Evolutionary conservation across 2,329 filamentous ascomycete genomes (phyloP).

Genomic region (Setomelanomma holmii): DNA sequence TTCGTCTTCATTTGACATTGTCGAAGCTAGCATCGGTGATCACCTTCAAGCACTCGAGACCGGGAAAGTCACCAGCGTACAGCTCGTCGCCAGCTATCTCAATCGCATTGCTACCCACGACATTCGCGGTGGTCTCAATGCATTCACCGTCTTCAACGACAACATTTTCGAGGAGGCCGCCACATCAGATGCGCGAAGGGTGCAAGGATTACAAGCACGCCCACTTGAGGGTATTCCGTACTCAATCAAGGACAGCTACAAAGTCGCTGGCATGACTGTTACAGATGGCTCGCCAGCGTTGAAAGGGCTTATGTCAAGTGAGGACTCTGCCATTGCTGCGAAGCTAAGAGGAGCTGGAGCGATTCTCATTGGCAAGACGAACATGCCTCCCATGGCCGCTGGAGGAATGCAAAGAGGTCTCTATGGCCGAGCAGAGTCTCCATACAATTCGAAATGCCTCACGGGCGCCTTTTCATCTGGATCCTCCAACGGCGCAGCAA

Average conservation of each 20-base stretch:
- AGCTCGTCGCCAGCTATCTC: conserved; percentile 56
- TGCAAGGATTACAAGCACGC: conserved; percentile 43
- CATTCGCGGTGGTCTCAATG: conserved; percentile 53
- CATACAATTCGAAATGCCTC: conserved; percentile 62
- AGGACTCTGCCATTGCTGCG: conserved; percentile 61
- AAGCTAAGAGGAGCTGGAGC: conserved; percentile 58
- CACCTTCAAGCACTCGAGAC: conserved; percentile 52
- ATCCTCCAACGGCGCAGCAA: conserved; percentile 64
- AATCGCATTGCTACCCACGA: conserved; percentile 59
- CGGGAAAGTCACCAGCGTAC: conserved; percentile 53
- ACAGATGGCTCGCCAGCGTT: conserved; percentile 65
- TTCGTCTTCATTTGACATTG: conserved; percentile 38
- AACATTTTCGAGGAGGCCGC: conserved; percentile 56
- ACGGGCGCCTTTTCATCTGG: conserved; percentile 64
- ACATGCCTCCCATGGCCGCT: conserved; percentile 67
- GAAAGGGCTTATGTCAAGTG: conserved; percentile 55
- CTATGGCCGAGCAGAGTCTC: conserved; percentile 64
- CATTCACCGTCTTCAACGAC: conserved; percentile 58
- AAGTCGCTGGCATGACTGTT: conserved; percentile 60
- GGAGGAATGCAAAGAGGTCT: conserved; percentile 65
- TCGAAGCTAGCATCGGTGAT: conserved; percentile 58
- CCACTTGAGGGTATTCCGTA: conserved; percentile 64
- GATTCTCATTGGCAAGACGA: conserved; percentile 63
- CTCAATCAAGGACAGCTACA: conserved; percentile 66
- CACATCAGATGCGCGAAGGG: conserved; percentile 56